Evolutionary conservation across 192 early-diverging fungal species (phyloP).

Genomic region (Funneliformis geosporum): DNA sequence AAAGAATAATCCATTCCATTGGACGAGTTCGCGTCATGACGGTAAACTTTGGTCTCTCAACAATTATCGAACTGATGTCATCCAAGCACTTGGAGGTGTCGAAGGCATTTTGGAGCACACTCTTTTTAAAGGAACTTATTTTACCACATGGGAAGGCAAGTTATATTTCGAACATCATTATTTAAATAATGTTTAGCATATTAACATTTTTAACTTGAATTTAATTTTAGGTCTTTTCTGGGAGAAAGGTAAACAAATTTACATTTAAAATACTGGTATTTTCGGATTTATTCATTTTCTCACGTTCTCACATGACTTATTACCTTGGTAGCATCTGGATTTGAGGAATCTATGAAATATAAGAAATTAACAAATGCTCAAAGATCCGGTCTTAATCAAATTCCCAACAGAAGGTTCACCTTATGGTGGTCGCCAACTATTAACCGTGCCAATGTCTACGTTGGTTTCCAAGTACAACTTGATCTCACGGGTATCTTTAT

Average conservation of each 20-base stretch:
- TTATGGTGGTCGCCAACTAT: conserved; percentile 99
- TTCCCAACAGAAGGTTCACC: conserved; percentile 99
- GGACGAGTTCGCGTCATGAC: conserved; percentile 85
- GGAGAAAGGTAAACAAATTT: background rate
- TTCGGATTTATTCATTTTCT: conserved; percentile 11
- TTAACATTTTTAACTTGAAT: background rate
- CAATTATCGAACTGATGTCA: conserved; percentile 99
- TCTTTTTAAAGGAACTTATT: conserved; percentile 97
- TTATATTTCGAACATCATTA: conserved; percentile 82
- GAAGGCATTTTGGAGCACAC: conserved; percentile 99
- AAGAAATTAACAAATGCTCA: conserved; percentile 99
- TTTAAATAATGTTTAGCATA: background rate
- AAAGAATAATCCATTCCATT: conserved; percentile 95
- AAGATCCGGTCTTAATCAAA: conserved; percentile 97
- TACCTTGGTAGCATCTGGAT: conserved; percentile 47
- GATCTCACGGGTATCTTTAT: conserved; percentile 99
- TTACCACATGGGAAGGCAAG: conserved; percentile 97
- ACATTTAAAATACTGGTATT: background rate
- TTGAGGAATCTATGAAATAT: conserved; percentile 89
- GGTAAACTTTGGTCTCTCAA: conserved; percentile 94
- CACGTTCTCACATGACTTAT: conserved; percentile 41
- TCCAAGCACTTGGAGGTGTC: conserved; percentile 97
- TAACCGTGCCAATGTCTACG: conserved; percentile 97
- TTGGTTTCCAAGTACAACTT: conserved; percentile 99
- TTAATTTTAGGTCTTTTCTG: background rate